Conservation (phyloP, 1,139 yeast genomes). For the Hanseniaspora gamundiae region DNA sequence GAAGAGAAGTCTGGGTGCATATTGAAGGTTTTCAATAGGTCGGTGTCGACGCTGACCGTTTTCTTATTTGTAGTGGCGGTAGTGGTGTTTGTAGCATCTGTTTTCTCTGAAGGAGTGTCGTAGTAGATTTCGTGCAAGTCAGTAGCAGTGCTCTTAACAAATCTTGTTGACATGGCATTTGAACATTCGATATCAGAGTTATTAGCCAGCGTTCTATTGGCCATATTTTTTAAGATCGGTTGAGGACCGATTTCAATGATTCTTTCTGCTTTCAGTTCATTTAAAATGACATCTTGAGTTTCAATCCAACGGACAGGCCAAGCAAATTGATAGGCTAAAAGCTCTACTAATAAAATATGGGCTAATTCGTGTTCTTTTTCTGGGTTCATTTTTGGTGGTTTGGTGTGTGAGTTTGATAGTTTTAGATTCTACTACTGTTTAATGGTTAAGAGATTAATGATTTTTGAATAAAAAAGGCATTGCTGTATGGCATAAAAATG, state of each 20-base stretch:
- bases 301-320: conserved; percentile 98
- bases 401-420: background rate
- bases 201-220: conserved; percentile 78
- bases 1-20: no score
- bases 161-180: conserved; percentile 80
- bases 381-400: conserved; percentile 54
- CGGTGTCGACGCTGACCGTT: background rate
- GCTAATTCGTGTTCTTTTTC: conserved; percentile 91
- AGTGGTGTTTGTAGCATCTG: no score
- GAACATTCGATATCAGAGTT: conserved; percentile 89
- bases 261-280: conserved; percentile 80
- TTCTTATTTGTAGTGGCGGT: no score
- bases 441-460: background rate
- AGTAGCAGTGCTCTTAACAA: conserved; percentile 78
- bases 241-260: conserved; percentile 94
- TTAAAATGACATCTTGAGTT: conserved; percentile 86
- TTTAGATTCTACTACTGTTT: background rate
- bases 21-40: no score
- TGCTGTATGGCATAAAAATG: no score
- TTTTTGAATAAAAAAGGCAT: no score
- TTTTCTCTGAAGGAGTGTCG: conserved; percentile 46
- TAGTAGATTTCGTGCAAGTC: conserved; percentile 88
- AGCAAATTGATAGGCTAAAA: conserved; percentile 90
- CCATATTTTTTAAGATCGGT: conserved; percentile 93
- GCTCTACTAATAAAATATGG: conserved; percentile 78